Evolutionary conservation across 2,329 filamentous ascomycete species (phyloP), one percentile per base, ranked within the genome.

Genomic region (Pseudogymnoascus sp.): DNA sequence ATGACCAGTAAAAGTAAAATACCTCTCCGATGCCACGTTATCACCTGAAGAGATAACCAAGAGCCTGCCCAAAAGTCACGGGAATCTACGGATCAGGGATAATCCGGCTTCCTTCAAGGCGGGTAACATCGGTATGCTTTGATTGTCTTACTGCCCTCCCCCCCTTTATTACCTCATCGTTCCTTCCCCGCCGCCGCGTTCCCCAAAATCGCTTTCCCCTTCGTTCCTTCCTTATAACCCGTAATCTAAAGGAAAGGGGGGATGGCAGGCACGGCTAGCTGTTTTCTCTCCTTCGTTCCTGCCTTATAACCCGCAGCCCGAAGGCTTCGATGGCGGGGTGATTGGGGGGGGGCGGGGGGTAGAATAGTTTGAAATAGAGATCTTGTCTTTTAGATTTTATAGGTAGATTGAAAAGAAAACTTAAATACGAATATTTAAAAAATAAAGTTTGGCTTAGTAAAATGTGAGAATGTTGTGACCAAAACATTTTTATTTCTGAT

Each of bases 81-180:
- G 21, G 21, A 21, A 21, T 21, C 21, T 21, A 21, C 21, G 21
- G 21, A 21, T 21, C 21, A 21, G 21, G 21, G 21, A 21, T 21
- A 21, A 21, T 21, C 21, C 21, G 21, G 21, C 21, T 21, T 21
- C 21, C 2, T 21, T 21, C 70, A 79, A 82, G 62, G 85, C 84
- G 16, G 82, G 75, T 71, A 81, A 77, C 70, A 86, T 87, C 68
- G 85, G 85, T 87, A 72, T 69, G 81, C 75, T 7, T 50, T 16
- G 5, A 37, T 4, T 62, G 61, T 38, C 61, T 62, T 31, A 44
- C 18, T 35, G 8, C 8, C 3, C 38, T 28, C n/a, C 5, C 38
- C 42, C n/a, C 5, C 21, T n/a, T 23, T 40, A n/a, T 31, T 61
- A n/a, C 31, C 18, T 62, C 33, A 25, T 23, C 61, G 40, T 18